Conservation (phyloP, 2,329 filamentous ascomycete genomes). For the Pseudohalonectria lignicola region DNA sequence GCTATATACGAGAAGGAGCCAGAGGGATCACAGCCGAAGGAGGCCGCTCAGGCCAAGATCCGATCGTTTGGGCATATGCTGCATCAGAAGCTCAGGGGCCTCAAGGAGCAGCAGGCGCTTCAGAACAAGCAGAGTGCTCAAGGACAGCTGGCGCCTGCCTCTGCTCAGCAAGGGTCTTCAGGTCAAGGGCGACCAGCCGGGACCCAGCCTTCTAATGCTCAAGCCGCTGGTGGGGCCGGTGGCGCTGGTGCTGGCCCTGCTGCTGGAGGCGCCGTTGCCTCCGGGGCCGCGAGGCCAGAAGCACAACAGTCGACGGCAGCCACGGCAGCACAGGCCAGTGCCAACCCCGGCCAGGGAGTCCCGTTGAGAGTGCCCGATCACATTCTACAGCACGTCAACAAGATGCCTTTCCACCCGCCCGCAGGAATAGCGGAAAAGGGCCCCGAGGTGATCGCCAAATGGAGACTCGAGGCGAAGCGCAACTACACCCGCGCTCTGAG, state of each 20-base stretch:
- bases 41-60: slow-evolving; percentile 44
- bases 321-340: no score
- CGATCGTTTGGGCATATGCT: slow-evolving; percentile 50
- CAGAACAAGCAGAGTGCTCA: slow-evolving; percentile 7
- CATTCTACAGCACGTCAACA: slow-evolving; percentile 34
- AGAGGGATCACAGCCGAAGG: slow-evolving; percentile 35
- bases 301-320: no score
- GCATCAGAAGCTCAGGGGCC: slow-evolving; percentile 8
- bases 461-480: slow-evolving; percentile 34
- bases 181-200: no score
- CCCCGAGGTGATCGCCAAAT: slow-evolving; percentile 31
- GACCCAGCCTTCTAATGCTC: no score
- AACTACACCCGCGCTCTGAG: slow-evolving; percentile 36
- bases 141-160: no score
- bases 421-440: slow-evolving; percentile 28
- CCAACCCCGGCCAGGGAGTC: slow-evolving; percentile 12
- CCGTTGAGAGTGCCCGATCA: slow-evolving; percentile 23
- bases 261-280: slow-evolving; percentile 8
- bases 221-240: no score
- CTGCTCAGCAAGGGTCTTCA: no score
- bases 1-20: slow-evolving; percentile 35
- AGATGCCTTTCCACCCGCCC: slow-evolving; percentile 35
- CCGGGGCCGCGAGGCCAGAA: no score
- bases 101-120: slow-evolving; percentile 3
- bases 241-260: slow-evolving; percentile 7